These are phyloP conservation scores for Opeltia flavorubescens DNA, from an alignment of 495 filamentous ascomycete species.

Conservation along the genomic window DNA sequence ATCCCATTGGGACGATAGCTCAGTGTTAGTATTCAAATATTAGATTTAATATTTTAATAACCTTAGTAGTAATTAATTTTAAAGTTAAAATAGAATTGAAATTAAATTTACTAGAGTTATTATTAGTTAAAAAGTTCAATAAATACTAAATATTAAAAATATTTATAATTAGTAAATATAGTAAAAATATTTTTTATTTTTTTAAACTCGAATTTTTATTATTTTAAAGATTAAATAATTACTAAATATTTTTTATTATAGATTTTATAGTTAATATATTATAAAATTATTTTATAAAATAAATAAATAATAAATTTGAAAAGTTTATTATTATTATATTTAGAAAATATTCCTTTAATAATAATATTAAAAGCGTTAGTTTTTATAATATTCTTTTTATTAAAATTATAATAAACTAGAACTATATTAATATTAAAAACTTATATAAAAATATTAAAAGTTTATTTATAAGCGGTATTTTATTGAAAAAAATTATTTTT, in stretches of 20 bases:
- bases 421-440: too few relatives aligned
- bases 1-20: too few relatives aligned
- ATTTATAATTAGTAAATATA: slow-evolving; percentile 14
- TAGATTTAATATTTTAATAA: slow-evolving; percentile 2
- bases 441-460: too few relatives aligned
- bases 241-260: slow-evolving; percentile 17
- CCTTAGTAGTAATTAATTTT: slow-evolving; percentile 14
- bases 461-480: too few relatives aligned
- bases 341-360: too few relatives aligned
- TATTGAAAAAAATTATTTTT: too few relatives aligned
- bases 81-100: slow-evolving; percentile 20
- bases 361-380: too few relatives aligned
- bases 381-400: too few relatives aligned
- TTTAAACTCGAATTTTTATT: slow-evolving; percentile 15
- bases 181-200: slow-evolving; percentile 1
- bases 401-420: too few relatives aligned
- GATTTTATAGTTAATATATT: slow-evolving; percentile 17
- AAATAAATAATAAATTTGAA: too few relatives aligned
- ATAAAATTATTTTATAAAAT: slow-evolving; percentile 6
- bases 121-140: slow-evolving; percentile 14
- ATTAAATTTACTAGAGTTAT: slow-evolving; percentile 14
- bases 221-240: slow-evolving; percentile 15
- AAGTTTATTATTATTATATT: too few relatives aligned
- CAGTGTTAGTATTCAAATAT: slow-evolving; percentile 4
- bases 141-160: slow-evolving; percentile 15